Base-by-base conservation (phyloP, 345 rosid genomes). In the Diplotaxis tenuifolia region DNA sequence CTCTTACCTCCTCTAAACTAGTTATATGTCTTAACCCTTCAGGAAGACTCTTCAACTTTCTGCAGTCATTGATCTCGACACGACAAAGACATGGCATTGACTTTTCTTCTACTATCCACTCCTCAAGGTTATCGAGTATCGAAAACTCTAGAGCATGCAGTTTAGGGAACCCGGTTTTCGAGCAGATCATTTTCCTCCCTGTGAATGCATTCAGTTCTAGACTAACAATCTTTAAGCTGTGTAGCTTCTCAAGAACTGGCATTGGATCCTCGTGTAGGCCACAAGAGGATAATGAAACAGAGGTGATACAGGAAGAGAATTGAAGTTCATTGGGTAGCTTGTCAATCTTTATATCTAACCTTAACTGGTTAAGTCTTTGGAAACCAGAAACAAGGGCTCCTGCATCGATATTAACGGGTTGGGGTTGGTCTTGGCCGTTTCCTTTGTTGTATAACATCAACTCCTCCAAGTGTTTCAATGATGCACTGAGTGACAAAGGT, bases 191-290 rank as follows among this genome's bases (percentile, higher is more conserved):
- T 61, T 63, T 29, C 21, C 58, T 80, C 31, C 84, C 88, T 4
- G 5, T n/a, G 21, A 75, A 83, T 4, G 79, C 57, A 20, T 59
- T 31, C 68, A 76, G 29, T 21, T 73, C 81, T 73, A 73, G 45
- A 20, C 67, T 58, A 21, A 84, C 67, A 59, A 60, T 29, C 52
- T 78, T 74, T 25, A 84, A 72, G 75, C 45, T 60, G 6, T 66
- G 82, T 70, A 86, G 61, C 76, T 76, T 83, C 74, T 75, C 85
- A 12, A 84, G 77, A 16, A 75, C 78, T 50, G 73, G 65, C 83
- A 84, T 84, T 11, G 87, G 86, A 54, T 81, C 86, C 31, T 79
- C 85, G 2, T 5, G 0, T 20, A 86, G 74, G 15, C 18, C 16
- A 7, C 88, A 81, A 10, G 68, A 25, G 55, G 67, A 34, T 55